A percentile compares a stretch with the other conserved stretches of the same genome.
phyloP scores from a whole-genome alignment of 2,329 filamentous ascomycete genomes.

The Madurella mycetomatis region DNA sequence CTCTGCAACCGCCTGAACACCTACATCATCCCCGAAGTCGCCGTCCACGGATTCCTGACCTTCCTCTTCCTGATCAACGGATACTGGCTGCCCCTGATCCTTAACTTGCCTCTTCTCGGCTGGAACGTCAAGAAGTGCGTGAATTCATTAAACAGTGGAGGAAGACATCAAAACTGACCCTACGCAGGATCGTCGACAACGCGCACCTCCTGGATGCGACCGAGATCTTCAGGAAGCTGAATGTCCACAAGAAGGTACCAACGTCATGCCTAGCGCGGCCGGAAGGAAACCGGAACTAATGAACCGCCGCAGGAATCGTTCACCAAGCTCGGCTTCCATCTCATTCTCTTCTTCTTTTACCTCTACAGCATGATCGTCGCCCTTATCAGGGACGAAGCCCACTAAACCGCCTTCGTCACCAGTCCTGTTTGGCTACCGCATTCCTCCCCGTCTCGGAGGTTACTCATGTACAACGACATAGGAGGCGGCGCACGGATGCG shows the following conservation, averaged over 20 bases:
- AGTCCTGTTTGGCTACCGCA: background rate
- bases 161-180: slow-evolving; percentile 27
- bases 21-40: slow-evolving; percentile 98
- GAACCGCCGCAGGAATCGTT: slow-evolving; percentile 74
- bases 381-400: slow-evolving; percentile 88
- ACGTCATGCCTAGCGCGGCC: background rate
- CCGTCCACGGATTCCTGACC: slow-evolving; percentile 93
- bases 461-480: background rate
- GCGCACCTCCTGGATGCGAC: slow-evolving; percentile 95
- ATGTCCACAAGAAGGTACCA: slow-evolving; percentile 93
- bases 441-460: background rate
- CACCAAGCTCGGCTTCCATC: slow-evolving; percentile 96
- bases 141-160: background rate
- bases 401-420: slow-evolving; percentile 48
- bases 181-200: slow-evolving; percentile 84
- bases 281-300: slow-evolving; percentile 11
- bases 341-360: slow-evolving; percentile 99
- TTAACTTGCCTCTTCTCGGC: slow-evolving; percentile 85
- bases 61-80: slow-evolving; percentile 97
- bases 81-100: slow-evolving; percentile 89
- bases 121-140: slow-evolving; percentile 98
- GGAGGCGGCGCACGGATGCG: background rate
- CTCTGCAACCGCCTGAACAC: slow-evolving; percentile 99
- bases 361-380: slow-evolving; percentile 98
- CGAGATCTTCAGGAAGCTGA: slow-evolving; percentile 98